phyloP scores from a whole-genome alignment of 2,329 filamentous ascomycete genomes.

The Ophiostoma piceae region DNA sequence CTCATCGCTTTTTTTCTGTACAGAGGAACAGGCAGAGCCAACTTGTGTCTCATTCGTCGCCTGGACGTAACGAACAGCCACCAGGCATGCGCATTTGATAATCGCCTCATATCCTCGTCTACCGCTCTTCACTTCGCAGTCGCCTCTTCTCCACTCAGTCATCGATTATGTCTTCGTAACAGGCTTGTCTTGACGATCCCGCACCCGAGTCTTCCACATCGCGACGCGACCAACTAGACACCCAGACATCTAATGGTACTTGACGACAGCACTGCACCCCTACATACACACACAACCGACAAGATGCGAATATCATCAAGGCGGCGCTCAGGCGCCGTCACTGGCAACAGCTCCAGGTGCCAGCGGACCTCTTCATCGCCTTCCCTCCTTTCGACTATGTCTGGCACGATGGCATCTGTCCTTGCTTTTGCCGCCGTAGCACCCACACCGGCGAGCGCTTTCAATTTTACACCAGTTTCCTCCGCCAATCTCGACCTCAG shows the following conservation, averaged over 20 bases:
- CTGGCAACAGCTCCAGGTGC: slow-evolving; percentile 31
- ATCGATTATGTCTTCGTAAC: slow-evolving; percentile 18
- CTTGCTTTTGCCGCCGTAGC: slow-evolving; percentile 41
- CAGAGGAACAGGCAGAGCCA: background rate
- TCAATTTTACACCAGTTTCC: slow-evolving; percentile 58
- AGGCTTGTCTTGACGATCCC: background rate
- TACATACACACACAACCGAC: slow-evolving; percentile 17
- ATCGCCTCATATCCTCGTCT: background rate
- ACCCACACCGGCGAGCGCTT: slow-evolving; percentile 42
- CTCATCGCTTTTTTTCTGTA: background rate
- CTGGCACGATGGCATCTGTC: slow-evolving; percentile 29
- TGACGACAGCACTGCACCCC: background rate
- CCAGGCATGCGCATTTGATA: background rate
- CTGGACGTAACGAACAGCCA: slow-evolving; percentile 5
- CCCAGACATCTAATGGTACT: background rate
- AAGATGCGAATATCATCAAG: slow-evolving; percentile 47
- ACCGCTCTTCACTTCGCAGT: background rate
- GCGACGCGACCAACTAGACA: slow-evolving; percentile 10
- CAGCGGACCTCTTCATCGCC: slow-evolving; percentile 30
- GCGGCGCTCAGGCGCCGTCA: slow-evolving; percentile 37
- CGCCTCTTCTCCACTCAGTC: background rate
- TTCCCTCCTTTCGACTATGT: slow-evolving; percentile 17
- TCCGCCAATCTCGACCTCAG: slow-evolving; percentile 71
- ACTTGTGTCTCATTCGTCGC: background rate
- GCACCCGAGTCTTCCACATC: background rate